Evolutionary conservation across 2,329 filamentous ascomycete species (phyloP), one percentile per base, ranked within the genome.

Genomic region (Trichophyton equinum): DNA sequence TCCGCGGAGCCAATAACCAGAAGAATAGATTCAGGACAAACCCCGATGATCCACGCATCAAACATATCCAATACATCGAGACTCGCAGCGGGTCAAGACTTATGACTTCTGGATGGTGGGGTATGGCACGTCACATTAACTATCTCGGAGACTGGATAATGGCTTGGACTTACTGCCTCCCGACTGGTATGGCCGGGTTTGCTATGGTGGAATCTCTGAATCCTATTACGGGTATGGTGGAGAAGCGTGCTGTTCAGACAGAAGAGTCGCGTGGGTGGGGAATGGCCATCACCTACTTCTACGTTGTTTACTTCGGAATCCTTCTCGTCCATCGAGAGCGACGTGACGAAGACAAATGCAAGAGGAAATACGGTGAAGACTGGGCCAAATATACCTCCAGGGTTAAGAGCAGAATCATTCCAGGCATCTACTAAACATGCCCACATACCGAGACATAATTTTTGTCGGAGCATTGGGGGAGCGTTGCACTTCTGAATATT

Each of bases 141-240:
- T 96, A 97, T 75, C 76, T 95, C 0, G 92, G 91, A 59, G 92
- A 97, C 76, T 96, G 91, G 91, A 80, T 94, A 66, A 91, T 95
- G 83, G 84, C 87, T 7, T 96, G 90, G 89, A 85, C 90, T 0
- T 96, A 94, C 75, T 89, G 85, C 65, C 79, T 96, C 49, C 91
- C 92, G 0, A 96, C 91, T 0, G 88, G 89, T 0, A 73, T 95
- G 62, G 87, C 91, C 0, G 91, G 91, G 11, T 96, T 92, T 72
- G 78, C 85, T 46, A 85, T 95, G 58, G 75, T 80, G 51, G 77
- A 80, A 57, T 73, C 71, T 9, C 74, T 77, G 36, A 73, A 77
- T 27, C 73, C 74, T 5, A 67, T 74, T 38, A 78, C 86, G 18
- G 77, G 81, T 2, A 82, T 86, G 67, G 81, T 91, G 1, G 79